Evolutionary conservation across 2,329 filamentous ascomycete genomes (phyloP), one percentile per base, ranked within the genome.

Genomic region (Alternaria alternata): DNA sequence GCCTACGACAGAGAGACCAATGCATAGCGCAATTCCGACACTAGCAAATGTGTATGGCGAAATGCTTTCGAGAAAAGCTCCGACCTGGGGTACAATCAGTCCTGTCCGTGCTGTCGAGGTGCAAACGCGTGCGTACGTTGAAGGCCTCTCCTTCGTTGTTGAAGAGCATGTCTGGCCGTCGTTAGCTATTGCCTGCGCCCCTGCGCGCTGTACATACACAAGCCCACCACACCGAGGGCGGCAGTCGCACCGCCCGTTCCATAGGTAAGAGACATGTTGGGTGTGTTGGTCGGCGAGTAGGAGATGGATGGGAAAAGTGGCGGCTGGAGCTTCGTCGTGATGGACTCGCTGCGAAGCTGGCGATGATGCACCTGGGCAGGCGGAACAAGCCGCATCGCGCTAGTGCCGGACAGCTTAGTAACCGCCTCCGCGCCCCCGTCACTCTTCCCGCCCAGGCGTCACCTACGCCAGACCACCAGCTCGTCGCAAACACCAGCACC

Each of bases 71-170:
- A 99, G 89, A 79, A 98, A 98, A 78, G 90, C 89, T 80, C 96
- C 96, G 80, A 98, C 87, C 91, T 93, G 78, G 67, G 22, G 20
- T 18, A 36, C 56, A 48, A 51, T 70, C 51, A 70, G 67, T 39
- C 41, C 16, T 20, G 42, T 28, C 20, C 30, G 44, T 28, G 20
- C 34, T 2, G 8, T 8, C 18, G 41, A 8, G 16, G 57, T 30
- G 11, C 22, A 28, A 18, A 39, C 44, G 76, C 87, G 65, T 87
- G 75, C 88, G 64, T 87, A 93, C 92, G 83, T 99, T 96, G 83
- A 99, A 99, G 61, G 90, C 85, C 86, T 99, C 94, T 78, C 96
- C 95, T 80, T 92, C 93, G 77, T 93, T 93, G 76, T 95, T 96
- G 79, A 99, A 97, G 79, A 99, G 92, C 93, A 99, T 96, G 82